Evolutionary conservation across 805 yeast genomes (phyloP).

Genomic region (Yarrowia deformans): DNA sequence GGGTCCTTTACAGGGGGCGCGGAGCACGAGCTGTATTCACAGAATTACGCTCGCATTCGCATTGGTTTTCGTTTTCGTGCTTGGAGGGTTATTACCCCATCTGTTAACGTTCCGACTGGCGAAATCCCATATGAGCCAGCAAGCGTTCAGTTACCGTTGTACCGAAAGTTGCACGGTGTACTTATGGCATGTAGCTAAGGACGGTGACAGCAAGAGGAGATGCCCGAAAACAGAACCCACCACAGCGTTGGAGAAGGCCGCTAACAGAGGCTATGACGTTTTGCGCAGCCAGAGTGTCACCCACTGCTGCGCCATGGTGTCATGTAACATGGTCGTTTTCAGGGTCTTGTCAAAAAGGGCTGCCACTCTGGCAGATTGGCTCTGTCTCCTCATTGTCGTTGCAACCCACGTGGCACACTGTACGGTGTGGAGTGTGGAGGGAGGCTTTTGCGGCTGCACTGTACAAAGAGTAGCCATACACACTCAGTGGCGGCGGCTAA

Average conservation of each 20-base stretch:
- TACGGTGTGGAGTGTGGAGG: background rate
- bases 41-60: background rate
- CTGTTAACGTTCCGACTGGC: slow-evolving; percentile 11
- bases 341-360: too few species aligned
- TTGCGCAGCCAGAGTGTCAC: background rate
- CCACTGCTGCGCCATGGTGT: too few species aligned
- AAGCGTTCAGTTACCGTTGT: too few species aligned
- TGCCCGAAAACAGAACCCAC: background rate
- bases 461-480: slow-evolving; percentile 1
- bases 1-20: background rate
- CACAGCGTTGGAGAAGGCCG: background rate
- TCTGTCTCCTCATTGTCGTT: background rate
- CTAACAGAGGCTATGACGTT: background rate
- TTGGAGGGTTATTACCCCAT: slow-evolving; percentile 9
- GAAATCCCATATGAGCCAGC: slow-evolving; percentile 18
- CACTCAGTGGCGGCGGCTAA: background rate
- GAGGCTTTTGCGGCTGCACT: slow-evolving; percentile 8
- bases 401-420: slow-evolving; percentile 23
- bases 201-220: background rate
- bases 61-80: slow-evolving; percentile 5
- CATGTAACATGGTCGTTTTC: too few species aligned
- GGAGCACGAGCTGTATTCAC: background rate
- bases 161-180: background rate
- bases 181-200: slow-evolving; percentile 22
- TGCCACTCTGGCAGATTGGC: slow-evolving; percentile 3